Percentiles rank a stretch among this genome's conserved stretches.
phyloP scores from a whole-genome alignment of 441 rosid genomes.

The Bocquillonia castaneifolia region DNA sequence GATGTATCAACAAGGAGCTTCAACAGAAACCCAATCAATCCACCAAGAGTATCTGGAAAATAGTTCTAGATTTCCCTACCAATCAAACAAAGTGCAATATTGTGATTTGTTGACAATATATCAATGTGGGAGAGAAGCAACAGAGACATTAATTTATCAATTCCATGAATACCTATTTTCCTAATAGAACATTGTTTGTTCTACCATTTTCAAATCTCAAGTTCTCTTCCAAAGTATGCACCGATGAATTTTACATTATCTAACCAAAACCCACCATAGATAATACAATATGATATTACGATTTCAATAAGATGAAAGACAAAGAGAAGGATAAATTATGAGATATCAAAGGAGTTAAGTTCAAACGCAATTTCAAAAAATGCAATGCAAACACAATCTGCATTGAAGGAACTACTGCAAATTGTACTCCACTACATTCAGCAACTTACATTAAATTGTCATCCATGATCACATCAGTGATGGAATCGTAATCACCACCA shows the following conservation, averaged over 20 bases:
- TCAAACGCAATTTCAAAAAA: background rate
- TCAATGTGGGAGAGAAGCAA: background rate
- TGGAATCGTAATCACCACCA: conserved; percentile 32
- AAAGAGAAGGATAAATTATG: background rate
- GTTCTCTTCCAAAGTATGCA: background rate
- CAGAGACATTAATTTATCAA: background rate
- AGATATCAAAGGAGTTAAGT: background rate
- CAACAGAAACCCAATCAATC: background rate
- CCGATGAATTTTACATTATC: background rate
- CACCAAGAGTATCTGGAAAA: background rate
- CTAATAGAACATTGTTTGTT: background rate
- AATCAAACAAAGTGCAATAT: background rate
- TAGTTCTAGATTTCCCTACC: background rate
- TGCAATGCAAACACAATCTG: background rate
- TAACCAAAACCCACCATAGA: background rate
- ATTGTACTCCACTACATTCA: background rate
- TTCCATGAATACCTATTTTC: background rate
- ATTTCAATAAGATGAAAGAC: background rate
- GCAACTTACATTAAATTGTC: conserved; percentile 34
- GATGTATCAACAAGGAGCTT: background rate
- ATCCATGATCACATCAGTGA: conserved; percentile 32
- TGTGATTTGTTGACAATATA: background rate
- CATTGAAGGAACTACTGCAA: background rate
- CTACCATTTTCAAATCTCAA: no score
- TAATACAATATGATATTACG: background rate